These are phyloP conservation scores for Persicaria maculosa DNA, from an alignment of 148 eudicot species.

Conservation along the genomic window DNA sequence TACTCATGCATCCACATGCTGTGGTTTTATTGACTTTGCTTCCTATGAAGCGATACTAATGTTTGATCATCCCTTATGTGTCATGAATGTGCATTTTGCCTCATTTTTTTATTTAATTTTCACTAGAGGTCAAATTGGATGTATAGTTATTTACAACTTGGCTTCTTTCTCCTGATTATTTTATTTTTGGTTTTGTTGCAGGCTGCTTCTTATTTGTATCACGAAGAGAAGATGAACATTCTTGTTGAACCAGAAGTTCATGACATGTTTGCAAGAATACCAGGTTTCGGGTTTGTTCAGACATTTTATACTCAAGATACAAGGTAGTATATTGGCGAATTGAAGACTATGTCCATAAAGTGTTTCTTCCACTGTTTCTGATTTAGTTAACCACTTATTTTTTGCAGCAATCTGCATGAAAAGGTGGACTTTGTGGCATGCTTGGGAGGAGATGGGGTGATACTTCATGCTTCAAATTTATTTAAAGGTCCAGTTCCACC, in stretches of 20 bases:
- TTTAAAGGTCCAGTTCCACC: conserved; percentile 95
- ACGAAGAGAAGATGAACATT: conserved; percentile 88
- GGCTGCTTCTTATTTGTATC: conserved; percentile 85
- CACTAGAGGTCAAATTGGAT: neutral
- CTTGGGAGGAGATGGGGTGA: conserved; percentile 98
- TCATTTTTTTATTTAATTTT: neutral
- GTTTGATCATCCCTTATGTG: neutral
- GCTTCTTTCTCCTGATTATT: neutral
- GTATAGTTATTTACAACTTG: neutral
- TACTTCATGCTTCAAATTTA: conserved; percentile 90
- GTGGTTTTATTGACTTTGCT: neutral
- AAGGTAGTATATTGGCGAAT: conserved; percentile 36
- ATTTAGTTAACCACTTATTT: neutral
- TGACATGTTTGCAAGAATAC: conserved; percentile 91
- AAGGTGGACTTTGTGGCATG: conserved; percentile 95
- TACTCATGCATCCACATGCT: neutral
- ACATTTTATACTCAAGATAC: conserved; percentile 97
- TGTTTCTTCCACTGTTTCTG: conserved; percentile 7
- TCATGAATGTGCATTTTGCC: too few relatives aligned
- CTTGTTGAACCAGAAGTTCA: conserved; percentile 98
- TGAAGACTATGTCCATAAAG: neutral
- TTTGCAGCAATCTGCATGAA: conserved; percentile 84
- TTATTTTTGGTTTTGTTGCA: conserved; percentile 23
- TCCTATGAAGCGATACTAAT: neutral
- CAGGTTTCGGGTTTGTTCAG: conserved; percentile 97